Conservation (phyloP, 2,329 filamentous ascomycete species). For the Huntiella decipiens region DNA sequence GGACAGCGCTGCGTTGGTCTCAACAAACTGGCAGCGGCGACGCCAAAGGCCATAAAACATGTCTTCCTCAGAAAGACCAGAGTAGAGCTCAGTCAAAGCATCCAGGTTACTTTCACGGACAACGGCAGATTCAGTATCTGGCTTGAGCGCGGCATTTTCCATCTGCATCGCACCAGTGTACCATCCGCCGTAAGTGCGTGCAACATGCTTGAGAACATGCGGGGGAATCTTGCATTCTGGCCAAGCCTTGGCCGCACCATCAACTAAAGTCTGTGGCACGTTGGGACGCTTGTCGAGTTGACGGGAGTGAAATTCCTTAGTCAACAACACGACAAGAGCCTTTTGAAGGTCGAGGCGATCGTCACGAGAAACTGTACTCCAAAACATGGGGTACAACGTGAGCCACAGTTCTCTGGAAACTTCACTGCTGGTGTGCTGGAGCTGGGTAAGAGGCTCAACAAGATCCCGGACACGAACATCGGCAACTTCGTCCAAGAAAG, state of each 20-base stretch:
- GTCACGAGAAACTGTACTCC: slow-evolving; percentile 73
- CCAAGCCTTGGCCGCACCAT: slow-evolving; percentile 66
- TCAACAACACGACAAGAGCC: slow-evolving; percentile 73
- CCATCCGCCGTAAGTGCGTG: slow-evolving; percentile 89
- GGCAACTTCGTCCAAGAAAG: slow-evolving; percentile 67
- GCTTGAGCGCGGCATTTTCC: slow-evolving; percentile 72
- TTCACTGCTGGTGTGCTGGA: slow-evolving; percentile 73
- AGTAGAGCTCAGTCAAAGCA: slow-evolving; percentile 84
- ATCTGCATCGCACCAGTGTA: slow-evolving; percentile 84
- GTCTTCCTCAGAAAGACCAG: slow-evolving; percentile 81
- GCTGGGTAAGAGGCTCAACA: slow-evolving; percentile 72
- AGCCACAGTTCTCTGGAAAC: slow-evolving; percentile 84
- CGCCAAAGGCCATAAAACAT: slow-evolving; percentile 97
- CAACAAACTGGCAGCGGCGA: slow-evolving; percentile 83
- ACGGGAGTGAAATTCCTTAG: slow-evolving; percentile 85
- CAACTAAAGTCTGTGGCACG: slow-evolving; percentile 78
- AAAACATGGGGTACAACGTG: slow-evolving; percentile 76
- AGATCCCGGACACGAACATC: slow-evolving; percentile 79
- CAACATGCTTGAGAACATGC: slow-evolving; percentile 88
- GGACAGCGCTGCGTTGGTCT: slow-evolving; percentile 90
- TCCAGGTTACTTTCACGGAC: slow-evolving; percentile 91
- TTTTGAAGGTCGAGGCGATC: slow-evolving; percentile 81
- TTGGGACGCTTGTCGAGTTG: slow-evolving; percentile 93
- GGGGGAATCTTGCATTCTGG: slow-evolving; percentile 85
- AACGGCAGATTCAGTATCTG: slow-evolving; percentile 63